Conservation (phyloP, 495 filamentous ascomycete species). For the Penicillium waksmanii region DNA sequence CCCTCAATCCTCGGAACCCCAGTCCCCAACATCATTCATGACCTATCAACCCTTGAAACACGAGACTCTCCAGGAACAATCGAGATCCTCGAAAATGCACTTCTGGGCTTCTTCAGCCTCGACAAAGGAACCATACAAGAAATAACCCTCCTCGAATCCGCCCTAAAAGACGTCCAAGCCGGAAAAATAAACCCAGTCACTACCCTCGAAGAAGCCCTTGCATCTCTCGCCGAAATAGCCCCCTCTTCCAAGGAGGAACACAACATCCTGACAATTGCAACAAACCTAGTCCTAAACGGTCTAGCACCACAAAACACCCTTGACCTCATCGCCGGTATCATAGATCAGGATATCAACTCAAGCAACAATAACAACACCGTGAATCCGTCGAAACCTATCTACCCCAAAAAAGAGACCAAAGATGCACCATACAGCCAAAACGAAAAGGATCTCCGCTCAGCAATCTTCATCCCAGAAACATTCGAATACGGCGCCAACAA, state of each 20-base stretch:
- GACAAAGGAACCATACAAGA: constrained; percentile 4
- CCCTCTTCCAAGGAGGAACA: background rate
- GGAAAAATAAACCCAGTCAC: constrained; percentile 9
- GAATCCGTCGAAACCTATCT: constrained; percentile 23
- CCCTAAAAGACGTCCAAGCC: background rate
- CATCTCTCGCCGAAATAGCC: background rate
- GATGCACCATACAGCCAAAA: constrained; percentile 12
- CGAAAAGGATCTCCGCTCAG: constrained; percentile 13
- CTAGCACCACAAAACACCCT: constrained; percentile 10
- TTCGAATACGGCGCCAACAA: constrained; percentile 12
- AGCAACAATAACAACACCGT: constrained; percentile 3
- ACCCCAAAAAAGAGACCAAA: constrained; percentile 5
- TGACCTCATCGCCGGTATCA: constrained; percentile 8
- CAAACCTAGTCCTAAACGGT: constrained; percentile 3
- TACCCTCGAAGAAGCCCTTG: constrained; percentile 9
- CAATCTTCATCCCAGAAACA: constrained; percentile 15
- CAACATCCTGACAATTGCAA: constrained; percentile 1
- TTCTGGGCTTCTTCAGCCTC: background rate
- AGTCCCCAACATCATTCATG: background rate
- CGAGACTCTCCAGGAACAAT: background rate
- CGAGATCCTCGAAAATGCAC: background rate
- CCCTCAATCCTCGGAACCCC: background rate
- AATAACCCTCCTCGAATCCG: background rate
- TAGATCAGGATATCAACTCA: constrained; percentile 1
- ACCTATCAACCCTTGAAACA: background rate